These are phyloP conservation scores for Globisporangium abappressorium DNA, from an alignment of 352 stramenopile species.

Conservation along the genomic window DNA sequence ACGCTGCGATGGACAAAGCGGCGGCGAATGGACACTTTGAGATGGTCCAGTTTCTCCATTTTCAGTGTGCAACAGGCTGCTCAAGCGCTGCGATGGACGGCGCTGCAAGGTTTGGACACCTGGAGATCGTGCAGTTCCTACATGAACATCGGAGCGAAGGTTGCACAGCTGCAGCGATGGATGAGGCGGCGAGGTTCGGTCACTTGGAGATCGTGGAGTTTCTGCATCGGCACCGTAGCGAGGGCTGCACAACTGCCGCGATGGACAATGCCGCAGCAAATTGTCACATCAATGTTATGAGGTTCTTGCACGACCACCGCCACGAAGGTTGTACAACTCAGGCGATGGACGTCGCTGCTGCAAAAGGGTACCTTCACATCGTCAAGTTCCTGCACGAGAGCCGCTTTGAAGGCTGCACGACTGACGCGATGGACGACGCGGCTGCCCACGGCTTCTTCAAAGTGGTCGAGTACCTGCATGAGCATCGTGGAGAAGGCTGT, in stretches of 20 bases:
- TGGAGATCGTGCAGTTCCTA: background rate
- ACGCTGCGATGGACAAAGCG: background rate
- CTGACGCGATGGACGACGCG: background rate
- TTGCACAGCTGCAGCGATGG: background rate
- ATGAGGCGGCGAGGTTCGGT: background rate
- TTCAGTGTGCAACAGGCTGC: background rate
- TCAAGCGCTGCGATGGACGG: background rate
- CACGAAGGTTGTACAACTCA: background rate
- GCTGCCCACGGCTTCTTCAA: background rate
- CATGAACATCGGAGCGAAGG: background rate
- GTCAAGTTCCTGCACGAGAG: conserved; percentile 1
- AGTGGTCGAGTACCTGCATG: conserved; percentile 10
- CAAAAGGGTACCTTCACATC: conserved; percentile 1
- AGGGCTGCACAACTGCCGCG: conserved; percentile 1
- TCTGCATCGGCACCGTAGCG: background rate
- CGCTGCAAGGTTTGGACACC: background rate
- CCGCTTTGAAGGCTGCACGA: background rate
- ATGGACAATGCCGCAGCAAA: conserved; percentile 7
- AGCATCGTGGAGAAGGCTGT: background rate
- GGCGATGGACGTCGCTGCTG: conserved; percentile 8
- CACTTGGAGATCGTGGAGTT: background rate
- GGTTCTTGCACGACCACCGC: conserved; percentile 1
- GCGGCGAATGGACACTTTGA: background rate
- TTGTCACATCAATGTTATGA: background rate
- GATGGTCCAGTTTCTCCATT: background rate